These are phyloP conservation scores for thale cress (Arabidopsis thaliana) DNA, from an alignment of 345 rosid genomes.

Conservation along the genomic window DNA sequence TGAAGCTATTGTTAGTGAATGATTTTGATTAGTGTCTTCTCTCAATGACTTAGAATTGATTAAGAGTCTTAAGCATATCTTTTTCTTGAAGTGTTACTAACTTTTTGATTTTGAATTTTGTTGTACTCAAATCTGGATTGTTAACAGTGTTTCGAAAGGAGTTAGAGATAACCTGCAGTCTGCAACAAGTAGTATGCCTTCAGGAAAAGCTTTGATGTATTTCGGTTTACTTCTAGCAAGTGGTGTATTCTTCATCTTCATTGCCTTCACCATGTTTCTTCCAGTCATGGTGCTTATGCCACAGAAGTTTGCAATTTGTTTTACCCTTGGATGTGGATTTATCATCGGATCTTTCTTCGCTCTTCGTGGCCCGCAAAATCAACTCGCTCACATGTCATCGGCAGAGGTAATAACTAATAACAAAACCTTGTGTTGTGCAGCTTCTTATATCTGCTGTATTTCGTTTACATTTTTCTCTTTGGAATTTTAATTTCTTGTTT, in stretches of 20 bases:
- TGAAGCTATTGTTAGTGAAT: not conserved
- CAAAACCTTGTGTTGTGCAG: not conserved
- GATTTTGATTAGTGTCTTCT: not conserved
- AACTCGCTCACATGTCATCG: conserved; percentile 77
- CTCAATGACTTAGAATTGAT: not conserved
- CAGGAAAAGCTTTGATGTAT: conserved; percentile 76
- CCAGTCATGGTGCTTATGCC: conserved; percentile 87
- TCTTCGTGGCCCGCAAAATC: conserved; percentile 78
- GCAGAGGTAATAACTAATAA: conserved; percentile 56
- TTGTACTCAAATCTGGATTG: not conserved
- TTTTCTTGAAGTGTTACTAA: not conserved
- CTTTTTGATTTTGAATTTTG: not conserved
- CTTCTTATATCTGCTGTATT: not conserved
- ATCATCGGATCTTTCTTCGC: conserved; percentile 83
- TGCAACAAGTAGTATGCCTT: conserved; percentile 75
- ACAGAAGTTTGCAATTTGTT: conserved; percentile 87
- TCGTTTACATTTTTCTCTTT: not conserved
- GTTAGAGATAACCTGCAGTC: conserved; percentile 78
- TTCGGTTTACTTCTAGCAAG: conserved; percentile 74
- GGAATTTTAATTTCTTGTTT: conserved; percentile 4
- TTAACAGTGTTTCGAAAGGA: conserved; percentile 69
- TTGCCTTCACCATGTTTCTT: conserved; percentile 86
- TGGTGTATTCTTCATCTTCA: conserved; percentile 75
- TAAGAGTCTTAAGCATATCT: not conserved
- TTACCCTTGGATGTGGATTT: conserved; percentile 77